Base-by-base conservation (phyloP, 2,329 filamentous ascomycete genomes). In the Pleurostoma richardsiae region DNA sequence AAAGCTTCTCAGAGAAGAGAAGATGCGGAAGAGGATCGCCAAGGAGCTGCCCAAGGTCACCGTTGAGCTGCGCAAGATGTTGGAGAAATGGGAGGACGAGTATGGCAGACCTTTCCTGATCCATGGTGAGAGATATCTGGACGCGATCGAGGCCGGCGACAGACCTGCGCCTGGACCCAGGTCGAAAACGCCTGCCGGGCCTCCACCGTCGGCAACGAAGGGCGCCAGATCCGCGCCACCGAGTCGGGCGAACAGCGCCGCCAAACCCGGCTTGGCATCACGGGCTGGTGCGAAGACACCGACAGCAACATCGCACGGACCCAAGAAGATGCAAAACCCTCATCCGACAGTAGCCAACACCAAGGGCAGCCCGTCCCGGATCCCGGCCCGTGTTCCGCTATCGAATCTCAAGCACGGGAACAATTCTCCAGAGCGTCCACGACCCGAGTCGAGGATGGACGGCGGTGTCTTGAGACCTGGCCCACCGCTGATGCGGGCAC, bases 21-120 rank as follows among this genome's bases (percentile, higher is more conserved):
- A 97, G 78, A 95, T 96, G 89, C 84, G 94, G 50, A 99, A 99
- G 79, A 81, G 91, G 48, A 96, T 99, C 52, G 80, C 91, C 29
- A 99, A 97, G 67, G 94, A 99, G 61, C 74, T 99, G 30, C 94
- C 94, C 47, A 97, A 95, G 71, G 78, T 99, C 40, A 85, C 92
- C 48, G 79, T 78, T 1, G 90, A 97, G n/a, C 71, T 99, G 49
- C 80, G 81, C 54, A 92, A 85, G 63, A 76, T 80, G n/a, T 77
- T 99, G 29, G 88, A 92, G 62, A 72, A 77, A 41, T 99, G 90
- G 84, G 94, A 99, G 63, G 86, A 95, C 45, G 94, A 97, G 61
- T 96, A 92, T 63, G 92, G 90, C 3, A 83, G 90, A 8, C 89
- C 91, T 4, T 99, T 99, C 74, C 74, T 95, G 41, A 91, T 99